Percentiles rank a stretch among this genome's conserved stretches.
Conservation (phyloP, 768 basidiomycete species). For the Mycena latifolia region DNA sequence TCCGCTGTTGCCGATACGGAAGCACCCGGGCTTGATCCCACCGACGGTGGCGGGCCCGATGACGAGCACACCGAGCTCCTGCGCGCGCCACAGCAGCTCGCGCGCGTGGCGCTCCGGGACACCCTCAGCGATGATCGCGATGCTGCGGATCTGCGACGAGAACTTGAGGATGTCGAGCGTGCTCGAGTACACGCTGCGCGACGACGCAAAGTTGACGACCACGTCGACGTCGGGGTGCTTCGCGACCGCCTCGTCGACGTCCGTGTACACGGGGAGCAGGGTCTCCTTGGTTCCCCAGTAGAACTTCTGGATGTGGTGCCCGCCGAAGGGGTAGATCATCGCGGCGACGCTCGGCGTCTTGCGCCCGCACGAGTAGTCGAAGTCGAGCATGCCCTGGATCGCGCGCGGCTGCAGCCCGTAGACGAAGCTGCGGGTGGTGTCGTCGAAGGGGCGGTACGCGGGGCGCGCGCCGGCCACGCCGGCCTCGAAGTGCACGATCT, state of each 20-base stretch:
- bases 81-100: conserved; percentile 92
- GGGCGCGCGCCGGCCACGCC: conserved; percentile 66
- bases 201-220: conserved; percentile 97
- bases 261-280: conserved; percentile 96
- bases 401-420: conserved; percentile 99
- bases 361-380: conserved; percentile 98
- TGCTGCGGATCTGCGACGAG: conserved; percentile 61
- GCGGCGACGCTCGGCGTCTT: conserved; percentile 93
- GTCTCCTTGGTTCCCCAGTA: conserved; percentile 99
- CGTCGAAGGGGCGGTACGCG: conserved; percentile 93
- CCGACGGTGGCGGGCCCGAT: conserved; percentile 97
- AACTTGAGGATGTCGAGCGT: conserved; percentile 91
- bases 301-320: conserved; percentile 99
- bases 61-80: conserved; percentile 90
- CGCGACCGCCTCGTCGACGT: conserved; percentile 87
- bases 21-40: conserved; percentile 99
- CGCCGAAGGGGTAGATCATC: conserved; percentile 99
- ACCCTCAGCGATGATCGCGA: conserved; percentile 98
- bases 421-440: conserved; percentile 94
- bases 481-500: conserved; percentile 90
- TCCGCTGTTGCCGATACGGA: conserved; percentile 99
- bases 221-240: conserved; percentile 98
- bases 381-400: conserved; percentile 97
- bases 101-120: conserved; percentile 98
- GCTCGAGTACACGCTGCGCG: conserved; percentile 93